phyloP scores from a whole-genome alignment of 306 rosid genomes.

The Acacia melanoxylon region DNA sequence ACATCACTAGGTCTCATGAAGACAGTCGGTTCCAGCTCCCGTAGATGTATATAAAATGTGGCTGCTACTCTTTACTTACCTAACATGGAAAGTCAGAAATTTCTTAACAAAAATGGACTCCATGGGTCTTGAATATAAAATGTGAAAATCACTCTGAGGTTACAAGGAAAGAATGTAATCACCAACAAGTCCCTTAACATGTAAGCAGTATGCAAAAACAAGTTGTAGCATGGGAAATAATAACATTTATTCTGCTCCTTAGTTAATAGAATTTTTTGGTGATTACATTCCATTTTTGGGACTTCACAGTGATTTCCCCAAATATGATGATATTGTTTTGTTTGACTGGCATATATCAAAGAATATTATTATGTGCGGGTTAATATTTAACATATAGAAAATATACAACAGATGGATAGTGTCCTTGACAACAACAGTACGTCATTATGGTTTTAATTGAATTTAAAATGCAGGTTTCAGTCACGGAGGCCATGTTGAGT shows the following conservation, averaged over 20 bases:
- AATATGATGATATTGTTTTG: not conserved
- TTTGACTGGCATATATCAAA: not conserved
- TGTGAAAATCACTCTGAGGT: no score
- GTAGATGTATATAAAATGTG: constrained; percentile 50
- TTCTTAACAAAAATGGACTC: not conserved
- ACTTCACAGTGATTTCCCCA: no score
- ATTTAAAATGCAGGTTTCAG: constrained; percentile 52
- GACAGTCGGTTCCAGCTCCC: constrained; percentile 72
- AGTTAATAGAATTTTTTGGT: no score
- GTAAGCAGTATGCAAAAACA: no score
- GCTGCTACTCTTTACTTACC: no score
- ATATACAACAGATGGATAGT: not conserved
- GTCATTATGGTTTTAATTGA: not conserved
- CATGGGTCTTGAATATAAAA: not conserved
- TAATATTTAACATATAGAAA: not conserved
- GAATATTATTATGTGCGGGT: not conserved
- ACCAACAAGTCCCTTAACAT: no score
- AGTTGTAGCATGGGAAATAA: no score
- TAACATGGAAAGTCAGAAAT: not conserved
- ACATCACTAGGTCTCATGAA: constrained; percentile 65
- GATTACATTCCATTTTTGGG: no score
- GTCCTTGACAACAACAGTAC: not conserved
- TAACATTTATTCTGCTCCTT: no score
- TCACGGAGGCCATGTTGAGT: constrained; percentile 42
- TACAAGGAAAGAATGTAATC: no score